phyloP scores from a whole-genome alignment of 441 rosid species.

The Pelargonium cotyledonis region DNA sequence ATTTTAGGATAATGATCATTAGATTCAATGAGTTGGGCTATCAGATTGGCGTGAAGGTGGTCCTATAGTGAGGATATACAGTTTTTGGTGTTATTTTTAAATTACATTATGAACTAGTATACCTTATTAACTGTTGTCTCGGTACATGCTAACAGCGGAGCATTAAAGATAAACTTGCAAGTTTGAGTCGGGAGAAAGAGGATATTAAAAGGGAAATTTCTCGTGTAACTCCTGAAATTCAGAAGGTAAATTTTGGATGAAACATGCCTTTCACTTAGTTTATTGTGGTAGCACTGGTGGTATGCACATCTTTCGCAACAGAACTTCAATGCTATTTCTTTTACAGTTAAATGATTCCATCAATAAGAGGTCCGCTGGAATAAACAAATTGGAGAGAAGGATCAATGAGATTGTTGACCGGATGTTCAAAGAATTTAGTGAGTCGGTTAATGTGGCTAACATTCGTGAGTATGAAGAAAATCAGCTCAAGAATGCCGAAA shows the following conservation, averaged over 20 bases:
- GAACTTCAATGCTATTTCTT: slow-evolving; percentile 21
- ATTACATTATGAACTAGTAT: background rate
- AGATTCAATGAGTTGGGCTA: slow-evolving; percentile 7
- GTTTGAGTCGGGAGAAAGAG: slow-evolving; percentile 68
- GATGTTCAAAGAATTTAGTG: slow-evolving; percentile 75
- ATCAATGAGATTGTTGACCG: slow-evolving; percentile 87
- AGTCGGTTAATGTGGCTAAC: slow-evolving; percentile 76
- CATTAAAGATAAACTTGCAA: slow-evolving; percentile 75
- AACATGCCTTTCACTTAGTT: slow-evolving; percentile 6
- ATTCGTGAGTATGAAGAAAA: slow-evolving; percentile 98
- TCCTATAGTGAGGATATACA: background rate
- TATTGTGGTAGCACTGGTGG: slow-evolving; percentile 13
- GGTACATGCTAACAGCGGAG: slow-evolving; percentile 46
- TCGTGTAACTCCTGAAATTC: slow-evolving; percentile 58
- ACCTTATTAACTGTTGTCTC: background rate
- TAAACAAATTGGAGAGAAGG: slow-evolving; percentile 76
- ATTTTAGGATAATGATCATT: background rate
- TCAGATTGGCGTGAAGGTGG: background rate
- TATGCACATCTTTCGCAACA: background rate
- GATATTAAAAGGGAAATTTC: slow-evolving; percentile 62
- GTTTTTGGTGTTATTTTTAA: background rate
- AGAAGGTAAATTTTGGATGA: slow-evolving; percentile 46
- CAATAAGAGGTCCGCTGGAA: slow-evolving; percentile 55
- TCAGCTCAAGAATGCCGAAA: slow-evolving; percentile 85
- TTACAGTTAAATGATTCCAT: slow-evolving; percentile 50